Percentiles rank a stretch among this genome's conserved stretches.
These are phyloP conservation scores for Aspergillus sclerotialis DNA, from an alignment of 2,329 filamentous ascomycete species.

Conservation along the genomic window DNA sequence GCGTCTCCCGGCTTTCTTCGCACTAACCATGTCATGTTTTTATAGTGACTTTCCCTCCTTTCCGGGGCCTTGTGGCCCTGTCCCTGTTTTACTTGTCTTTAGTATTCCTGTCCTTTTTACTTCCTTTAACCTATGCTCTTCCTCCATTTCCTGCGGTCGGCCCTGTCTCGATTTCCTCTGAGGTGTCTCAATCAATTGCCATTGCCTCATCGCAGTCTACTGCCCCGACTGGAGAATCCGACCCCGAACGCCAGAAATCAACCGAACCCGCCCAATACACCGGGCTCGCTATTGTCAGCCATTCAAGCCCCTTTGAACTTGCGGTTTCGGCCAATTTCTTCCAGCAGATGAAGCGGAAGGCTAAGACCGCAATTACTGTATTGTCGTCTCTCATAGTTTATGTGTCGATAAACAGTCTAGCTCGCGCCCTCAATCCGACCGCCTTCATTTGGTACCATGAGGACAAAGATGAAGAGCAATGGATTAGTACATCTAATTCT, in stretches of 20 bases:
- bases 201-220: background rate
- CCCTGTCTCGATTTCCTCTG: constrained; percentile 3
- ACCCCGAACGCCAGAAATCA: constrained; percentile 1
- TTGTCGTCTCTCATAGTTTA: constrained; percentile 37
- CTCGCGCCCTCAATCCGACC: constrained; percentile 56
- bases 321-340: constrained; percentile 9
- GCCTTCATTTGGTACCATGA: constrained; percentile 54
- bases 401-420: constrained; percentile 41
- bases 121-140: constrained; percentile 6
- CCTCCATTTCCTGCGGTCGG: constrained; percentile 1
- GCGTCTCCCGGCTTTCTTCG: constrained; percentile 1
- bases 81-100: constrained; percentile 6
- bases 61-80: constrained; percentile 8
- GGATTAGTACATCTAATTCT: constrained; percentile 65
- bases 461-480: constrained; percentile 55
- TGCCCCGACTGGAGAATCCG: background rate
- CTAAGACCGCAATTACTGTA: constrained; percentile 32
- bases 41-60: constrained; percentile 15
- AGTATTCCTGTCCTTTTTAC: constrained; percentile 4
- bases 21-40: constrained; percentile 4
- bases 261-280: background rate
- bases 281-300: constrained; percentile 1
- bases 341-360: constrained; percentile 36
- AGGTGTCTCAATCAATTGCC: constrained; percentile 2
- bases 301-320: constrained; percentile 6